These are phyloP conservation scores for Chlamydomonas schloesseri DNA, from an alignment of 139 green algal genomes.

Conservation along the genomic window DNA sequence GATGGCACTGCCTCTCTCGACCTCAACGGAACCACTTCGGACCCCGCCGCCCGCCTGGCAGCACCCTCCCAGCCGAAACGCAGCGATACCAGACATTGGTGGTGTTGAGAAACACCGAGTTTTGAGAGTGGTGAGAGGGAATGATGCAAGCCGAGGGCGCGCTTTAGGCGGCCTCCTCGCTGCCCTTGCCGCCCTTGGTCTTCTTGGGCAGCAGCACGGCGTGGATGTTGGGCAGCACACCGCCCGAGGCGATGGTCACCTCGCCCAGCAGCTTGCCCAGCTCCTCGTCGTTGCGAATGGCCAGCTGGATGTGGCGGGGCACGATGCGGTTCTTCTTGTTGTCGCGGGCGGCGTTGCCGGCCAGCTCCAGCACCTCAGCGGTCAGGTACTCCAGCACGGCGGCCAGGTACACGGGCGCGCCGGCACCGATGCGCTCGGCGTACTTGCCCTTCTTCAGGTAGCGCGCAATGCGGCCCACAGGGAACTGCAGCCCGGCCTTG, in stretches of 20 bases:
- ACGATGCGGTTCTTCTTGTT: slow-evolving; percentile 96
- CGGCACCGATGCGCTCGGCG: slow-evolving; percentile 67
- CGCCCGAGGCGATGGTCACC: slow-evolving; percentile 85
- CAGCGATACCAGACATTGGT: background rate
- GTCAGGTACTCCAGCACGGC: slow-evolving; percentile 69
- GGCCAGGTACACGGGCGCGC: slow-evolving; percentile 71
- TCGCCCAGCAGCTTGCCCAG: slow-evolving; percentile 91
- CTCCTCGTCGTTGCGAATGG: slow-evolving; percentile 95
- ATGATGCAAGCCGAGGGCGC: no score
- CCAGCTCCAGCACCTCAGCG: slow-evolving; percentile 87
- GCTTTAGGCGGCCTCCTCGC: no score
- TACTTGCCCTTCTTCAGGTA: slow-evolving; percentile 87
- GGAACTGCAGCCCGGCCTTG: slow-evolving; percentile 95
- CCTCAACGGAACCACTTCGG: no score
- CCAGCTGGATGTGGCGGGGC: slow-evolving; percentile 92
- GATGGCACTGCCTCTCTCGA: no score
- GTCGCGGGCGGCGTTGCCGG: slow-evolving; percentile 90
- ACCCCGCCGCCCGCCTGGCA: no score
- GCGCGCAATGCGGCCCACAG: slow-evolving; percentile 84
- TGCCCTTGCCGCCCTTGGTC: slow-evolving; percentile 57
- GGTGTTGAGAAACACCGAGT: background rate
- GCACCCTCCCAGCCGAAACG: no score
- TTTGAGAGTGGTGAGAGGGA: background rate
- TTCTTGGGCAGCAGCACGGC: slow-evolving; percentile 86
- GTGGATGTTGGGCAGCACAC: slow-evolving; percentile 93